A percentile compares a stretch with the other conserved stretches of the same genome.
Evolutionary conservation across 331 rosid species (phyloP).

Genomic region (Telfairia occidentalis): DNA sequence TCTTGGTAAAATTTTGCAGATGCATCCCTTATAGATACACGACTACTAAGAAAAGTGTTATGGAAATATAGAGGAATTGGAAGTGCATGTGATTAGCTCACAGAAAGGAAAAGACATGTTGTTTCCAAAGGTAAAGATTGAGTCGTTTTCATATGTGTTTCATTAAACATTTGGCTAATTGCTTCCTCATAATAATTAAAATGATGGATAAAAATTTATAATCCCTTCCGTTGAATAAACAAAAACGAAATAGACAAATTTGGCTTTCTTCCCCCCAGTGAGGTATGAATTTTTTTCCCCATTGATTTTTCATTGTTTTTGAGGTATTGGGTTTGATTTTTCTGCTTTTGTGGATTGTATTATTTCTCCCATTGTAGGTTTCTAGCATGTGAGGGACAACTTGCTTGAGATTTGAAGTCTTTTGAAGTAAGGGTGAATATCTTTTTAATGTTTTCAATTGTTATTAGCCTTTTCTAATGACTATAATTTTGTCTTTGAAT

Average conservation of each 20-base stretch:
- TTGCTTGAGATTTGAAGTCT: conserved; percentile 93
- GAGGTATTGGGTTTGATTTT: too few relatives aligned
- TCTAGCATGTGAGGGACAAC: conserved; percentile 99
- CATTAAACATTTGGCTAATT: not conserved
- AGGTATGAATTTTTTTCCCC: too few relatives aligned
- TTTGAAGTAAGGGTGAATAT: conserved; percentile 72
- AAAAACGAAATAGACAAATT: too few relatives aligned
- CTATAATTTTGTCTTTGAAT: not conserved
- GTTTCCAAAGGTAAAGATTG: conserved; percentile 72
- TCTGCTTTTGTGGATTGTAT: too few relatives aligned
- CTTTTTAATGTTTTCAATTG: conserved; percentile 4
- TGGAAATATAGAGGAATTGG: conserved; percentile 38
- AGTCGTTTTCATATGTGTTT: not conserved
- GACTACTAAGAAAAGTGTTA: conserved; percentile 17
- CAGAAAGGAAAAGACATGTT: conserved; percentile 78
- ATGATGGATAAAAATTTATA: not conserved
- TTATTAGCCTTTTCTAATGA: not conserved
- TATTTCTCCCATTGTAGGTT: conserved; percentile 73
- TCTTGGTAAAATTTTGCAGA: conserved; percentile 32
- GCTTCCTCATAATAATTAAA: too few relatives aligned
- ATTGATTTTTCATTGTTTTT: too few relatives aligned
- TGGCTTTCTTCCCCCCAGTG: too few relatives aligned
- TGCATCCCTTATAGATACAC: conserved; percentile 79
- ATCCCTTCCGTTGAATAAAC: too few relatives aligned
- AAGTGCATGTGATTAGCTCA: conserved; percentile 74